Base-by-base conservation (phyloP, 2,329 filamentous ascomycete genomes). In the Atkinsonella hypoxylon region DNA sequence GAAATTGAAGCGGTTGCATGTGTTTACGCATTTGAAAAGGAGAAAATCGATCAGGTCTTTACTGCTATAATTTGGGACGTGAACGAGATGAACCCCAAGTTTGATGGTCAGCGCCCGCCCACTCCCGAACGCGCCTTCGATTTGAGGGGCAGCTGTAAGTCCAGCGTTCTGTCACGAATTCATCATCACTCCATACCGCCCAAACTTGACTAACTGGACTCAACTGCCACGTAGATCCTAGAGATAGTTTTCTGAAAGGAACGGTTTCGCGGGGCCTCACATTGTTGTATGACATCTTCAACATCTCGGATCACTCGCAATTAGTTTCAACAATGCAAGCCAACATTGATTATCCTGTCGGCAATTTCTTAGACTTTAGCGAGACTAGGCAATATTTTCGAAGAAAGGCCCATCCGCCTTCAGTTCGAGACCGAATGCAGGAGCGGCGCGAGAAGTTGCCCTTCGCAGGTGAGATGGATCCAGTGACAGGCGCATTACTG, bases 381-480 rank as follows among this genome's bases (percentile, higher is more conserved):
- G 34, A 41, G 36, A 49, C 12, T 20, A 22, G 15, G 30, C 31
- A 50, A 20, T 20, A 36, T 36, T 2, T 15, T 20, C 10, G 36
- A 30, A 30, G 44, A 17, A 39, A 38, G 31, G 36, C 20, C 31
- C 12, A 44, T 17, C 18, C 38, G 9, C 47, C 47, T 18, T 50
- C 51, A 11, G 44, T 44, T 31, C 34, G 46, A 26, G 45, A 54
- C 18, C 26, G 13, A 31, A 52, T 44, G 30, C 43, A 47, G n/a
- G 9, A n/a, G 34, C n/a, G 32, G 26, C 40, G 43, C 41, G 42
- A 49, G 15, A 46, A 22, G 18, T 31, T 51, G 7, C 52, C 52
- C n/a, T 55, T 51, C 26, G n/a, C n/a, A 15, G 53, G 51, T 4
- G 53, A 55, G 3, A 36, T 32, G 7, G 51, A 48, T 13, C 40